phyloP scores from a whole-genome alignment of 2,329 filamentous ascomycete species.

The Penicillium sp. region DNA sequence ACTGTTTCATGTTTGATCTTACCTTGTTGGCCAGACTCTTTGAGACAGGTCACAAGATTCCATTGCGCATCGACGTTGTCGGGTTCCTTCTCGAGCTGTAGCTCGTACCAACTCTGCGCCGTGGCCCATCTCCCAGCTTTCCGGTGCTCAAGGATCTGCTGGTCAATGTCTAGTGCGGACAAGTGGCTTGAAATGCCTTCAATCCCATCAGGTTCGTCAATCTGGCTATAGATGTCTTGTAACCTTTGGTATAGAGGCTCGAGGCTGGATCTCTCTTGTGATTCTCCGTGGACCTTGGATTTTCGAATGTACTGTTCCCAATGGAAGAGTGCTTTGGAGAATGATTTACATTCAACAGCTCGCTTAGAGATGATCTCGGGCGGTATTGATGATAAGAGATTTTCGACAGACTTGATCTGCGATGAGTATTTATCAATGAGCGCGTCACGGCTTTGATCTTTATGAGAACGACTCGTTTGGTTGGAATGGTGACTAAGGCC shows the following conservation, averaged over 20 bases:
- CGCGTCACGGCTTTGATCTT: conserved; percentile 29
- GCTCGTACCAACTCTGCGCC: conserved; percentile 96
- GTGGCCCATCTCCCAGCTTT: conserved; percentile 93
- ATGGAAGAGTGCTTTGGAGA: conserved; percentile 86
- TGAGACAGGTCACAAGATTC: conserved; percentile 81
- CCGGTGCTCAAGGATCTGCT: conserved; percentile 87
- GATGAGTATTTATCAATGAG: conserved; percentile 36
- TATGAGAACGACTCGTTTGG: conserved; percentile 31
- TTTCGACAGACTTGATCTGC: conserved; percentile 66
- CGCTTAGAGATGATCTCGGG: conserved; percentile 74
- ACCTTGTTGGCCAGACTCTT: conserved; percentile 95
- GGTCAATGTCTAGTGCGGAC: conserved; percentile 82
- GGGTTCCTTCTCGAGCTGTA: conserved; percentile 77
- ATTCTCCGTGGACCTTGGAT: conserved; percentile 44
- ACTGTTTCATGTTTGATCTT: conserved; percentile 20
- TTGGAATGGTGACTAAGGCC: conserved; percentile 29
- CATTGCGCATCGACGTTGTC: conserved; percentile 74
- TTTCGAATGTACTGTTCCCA: conserved; percentile 86
- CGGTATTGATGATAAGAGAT: conserved; percentile 67
- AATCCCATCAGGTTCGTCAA: conserved; percentile 95
- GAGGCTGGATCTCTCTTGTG: conserved; percentile 53
- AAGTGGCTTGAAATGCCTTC: conserved; percentile 90
- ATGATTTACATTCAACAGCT: conserved; percentile 91
- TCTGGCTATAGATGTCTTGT: conserved; percentile 93
- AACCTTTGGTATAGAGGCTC: conserved; percentile 71